These are phyloP conservation scores for Neurospora sp. DNA, from an alignment of 495 filamentous ascomycete species.

Conservation along the genomic window DNA sequence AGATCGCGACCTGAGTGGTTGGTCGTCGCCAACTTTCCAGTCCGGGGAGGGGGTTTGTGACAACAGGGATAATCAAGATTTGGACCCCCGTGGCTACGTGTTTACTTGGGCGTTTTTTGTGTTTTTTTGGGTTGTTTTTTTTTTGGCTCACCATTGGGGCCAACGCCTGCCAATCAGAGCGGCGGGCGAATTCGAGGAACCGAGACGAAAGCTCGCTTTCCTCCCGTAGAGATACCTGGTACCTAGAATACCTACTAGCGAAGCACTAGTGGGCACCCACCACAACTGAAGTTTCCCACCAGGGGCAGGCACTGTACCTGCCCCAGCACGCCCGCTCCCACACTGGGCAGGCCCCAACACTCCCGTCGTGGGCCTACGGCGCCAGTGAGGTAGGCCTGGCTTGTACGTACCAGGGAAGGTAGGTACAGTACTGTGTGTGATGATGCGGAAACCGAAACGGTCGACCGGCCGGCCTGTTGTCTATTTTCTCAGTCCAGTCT, in stretches of 20 bases:
- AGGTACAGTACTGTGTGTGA: neutral
- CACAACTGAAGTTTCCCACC: neutral
- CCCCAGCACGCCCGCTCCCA: neutral
- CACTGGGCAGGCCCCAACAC: neutral
- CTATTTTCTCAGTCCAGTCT: conserved; percentile 6
- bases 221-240: neutral
- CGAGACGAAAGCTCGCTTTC: neutral
- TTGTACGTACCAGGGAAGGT: neutral
- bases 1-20: neutral
- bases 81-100: neutral
- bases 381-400: neutral
- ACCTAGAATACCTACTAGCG: neutral
- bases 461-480: conserved; percentile 15
- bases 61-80: neutral
- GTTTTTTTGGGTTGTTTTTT: neutral
- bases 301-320: conserved; percentile 3
- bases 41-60: neutral
- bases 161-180: neutral
- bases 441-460: conserved; percentile 6
- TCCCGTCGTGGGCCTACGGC: neutral
- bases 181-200: neutral
- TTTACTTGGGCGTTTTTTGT: neutral
- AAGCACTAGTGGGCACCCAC: neutral
- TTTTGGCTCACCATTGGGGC: neutral
- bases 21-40: neutral